Evolutionary conservation across 345 rosid genomes (phyloP), one percentile per base, ranked within the genome.

Genomic region (Linum tenue): DNA sequence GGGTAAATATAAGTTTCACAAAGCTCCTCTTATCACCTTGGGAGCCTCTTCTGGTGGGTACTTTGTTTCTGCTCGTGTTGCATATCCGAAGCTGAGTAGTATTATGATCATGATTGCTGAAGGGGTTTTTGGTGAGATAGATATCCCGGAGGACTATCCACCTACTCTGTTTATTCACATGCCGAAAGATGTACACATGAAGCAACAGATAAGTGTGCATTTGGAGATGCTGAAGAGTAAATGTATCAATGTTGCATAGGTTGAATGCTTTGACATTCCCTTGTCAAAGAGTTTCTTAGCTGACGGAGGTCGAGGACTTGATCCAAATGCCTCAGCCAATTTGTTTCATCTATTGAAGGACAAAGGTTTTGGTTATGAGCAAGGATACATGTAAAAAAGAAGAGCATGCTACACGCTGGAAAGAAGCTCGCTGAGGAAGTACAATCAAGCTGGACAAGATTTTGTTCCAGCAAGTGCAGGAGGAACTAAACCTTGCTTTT

Each of bases 21-120:
- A 63, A 66, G 86, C 90, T 72, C 99, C 96, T 63, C 84, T 88
- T 66, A 88, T 86, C 42, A 95, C 88, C 56, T 78, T 90, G 69
- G 99, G 97, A 15, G 96, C 99, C 65, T 88, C 99, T 9, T 94
- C 99, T 38, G 96, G 97, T 73, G 95, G 97, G 3, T 75, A 86
- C 77, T 94, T 94, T 72, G 83, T 85, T 59, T 90, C 99, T 63
- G 83, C 85, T 5, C 85, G 90, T 17, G 92, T 95, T 22, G 67
- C 69, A 4, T 67, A 59, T 31, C 56, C 88, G 73, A 73, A 68
- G 79, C 90, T 90, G 31, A 85, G 85, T 73, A 84, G 96, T 74
- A 73, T 90, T 38, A 70, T 79, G 16, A 79, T 94, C 70, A 90
- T 94, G 99, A 85, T 94, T 60, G 89, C 96, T 0, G 96, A 84